Conservation (phyloP, 768 basidiomycete genomes). For the Phanerochaete carnosa region DNA sequence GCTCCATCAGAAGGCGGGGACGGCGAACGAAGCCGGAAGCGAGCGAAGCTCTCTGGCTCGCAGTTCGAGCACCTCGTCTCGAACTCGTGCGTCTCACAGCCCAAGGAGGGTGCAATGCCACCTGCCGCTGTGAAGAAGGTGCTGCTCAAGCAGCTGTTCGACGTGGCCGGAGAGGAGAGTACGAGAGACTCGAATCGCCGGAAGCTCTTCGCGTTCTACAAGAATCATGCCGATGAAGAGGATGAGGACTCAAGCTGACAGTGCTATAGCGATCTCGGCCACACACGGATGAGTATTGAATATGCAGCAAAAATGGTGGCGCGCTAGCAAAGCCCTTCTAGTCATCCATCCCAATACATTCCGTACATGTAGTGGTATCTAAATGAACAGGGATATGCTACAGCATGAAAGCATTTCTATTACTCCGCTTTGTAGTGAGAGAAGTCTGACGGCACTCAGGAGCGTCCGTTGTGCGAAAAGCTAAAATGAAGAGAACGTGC, state of each 20-base stretch:
- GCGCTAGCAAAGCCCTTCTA: not conserved
- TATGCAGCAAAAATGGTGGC: not conserved
- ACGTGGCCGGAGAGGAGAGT: constrained; percentile 68
- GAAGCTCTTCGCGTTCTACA: constrained; percentile 83
- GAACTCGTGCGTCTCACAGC: constrained; percentile 50
- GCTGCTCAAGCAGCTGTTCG: constrained; percentile 64
- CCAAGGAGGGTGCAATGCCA: constrained; percentile 37
- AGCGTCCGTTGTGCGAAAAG: not conserved
- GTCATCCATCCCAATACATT: not conserved
- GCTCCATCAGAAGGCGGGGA: constrained; percentile 30
- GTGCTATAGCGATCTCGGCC: not conserved
- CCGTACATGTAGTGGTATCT: constrained; percentile 4
- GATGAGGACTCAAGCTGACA: constrained; percentile 26
- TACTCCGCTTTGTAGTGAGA: not conserved
- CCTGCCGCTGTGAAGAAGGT: constrained; percentile 43
- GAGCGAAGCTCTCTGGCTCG: constrained; percentile 37
- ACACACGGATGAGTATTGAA: not conserved
- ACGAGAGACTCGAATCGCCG: constrained; percentile 76
- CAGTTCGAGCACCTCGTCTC: constrained; percentile 44
- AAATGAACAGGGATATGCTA: constrained; percentile 6
- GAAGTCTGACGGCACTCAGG: not conserved
- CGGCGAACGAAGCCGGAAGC: constrained; percentile 43
- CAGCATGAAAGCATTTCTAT: not conserved
- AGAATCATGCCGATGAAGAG: constrained; percentile 49
- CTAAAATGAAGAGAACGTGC: not conserved